These are phyloP conservation scores for Cyberlindnera japonica DNA, from an alignment of 805 yeast species.

Conservation along the genomic window DNA sequence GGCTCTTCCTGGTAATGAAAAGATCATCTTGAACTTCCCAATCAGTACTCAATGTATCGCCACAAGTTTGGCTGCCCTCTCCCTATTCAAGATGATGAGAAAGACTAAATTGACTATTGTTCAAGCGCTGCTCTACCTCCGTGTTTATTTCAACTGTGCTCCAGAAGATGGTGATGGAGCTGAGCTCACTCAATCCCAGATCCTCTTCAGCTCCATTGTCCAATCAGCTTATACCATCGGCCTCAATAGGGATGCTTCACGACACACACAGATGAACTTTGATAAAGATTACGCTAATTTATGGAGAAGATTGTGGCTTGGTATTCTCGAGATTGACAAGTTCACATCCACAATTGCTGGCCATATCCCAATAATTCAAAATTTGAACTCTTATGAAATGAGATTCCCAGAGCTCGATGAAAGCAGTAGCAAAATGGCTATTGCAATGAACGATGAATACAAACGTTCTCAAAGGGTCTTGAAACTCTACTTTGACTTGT, in stretches of 20 bases:
- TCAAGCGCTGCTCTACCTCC: slow-evolving; percentile 40
- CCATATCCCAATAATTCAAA: slow-evolving; percentile 21
- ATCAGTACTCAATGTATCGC: slow-evolving; percentile 35
- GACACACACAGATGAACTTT: slow-evolving; percentile 19
- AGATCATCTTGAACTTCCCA: slow-evolving; percentile 33
- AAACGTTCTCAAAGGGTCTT: slow-evolving; percentile 19
- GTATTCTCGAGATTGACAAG: slow-evolving; percentile 25
- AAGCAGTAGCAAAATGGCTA: slow-evolving; percentile 11
- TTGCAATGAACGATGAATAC: slow-evolving; percentile 15
- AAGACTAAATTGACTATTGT: slow-evolving; percentile 37
- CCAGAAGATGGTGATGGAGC: slow-evolving; percentile 50
- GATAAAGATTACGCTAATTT: slow-evolving; percentile 19
- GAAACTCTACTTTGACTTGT: slow-evolving; percentile 14
- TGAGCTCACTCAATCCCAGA: slow-evolving; percentile 39
- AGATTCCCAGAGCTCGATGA: slow-evolving; percentile 13
- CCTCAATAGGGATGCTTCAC: slow-evolving; percentile 44
- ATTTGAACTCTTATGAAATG: slow-evolving; percentile 16
- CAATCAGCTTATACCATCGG: slow-evolving; percentile 47
- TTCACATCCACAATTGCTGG: slow-evolving; percentile 23
- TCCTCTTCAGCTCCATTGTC: slow-evolving; percentile 34
- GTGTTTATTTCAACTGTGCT: slow-evolving; percentile 38
- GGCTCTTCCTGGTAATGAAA: slow-evolving; percentile 16
- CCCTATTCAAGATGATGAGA: slow-evolving; percentile 38
- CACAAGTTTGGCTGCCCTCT: slow-evolving; percentile 37
- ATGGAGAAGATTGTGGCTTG: slow-evolving; percentile 27